phyloP scores from a whole-genome alignment of 176 grass and related monocot genomes.

The Oryza punctata region DNA sequence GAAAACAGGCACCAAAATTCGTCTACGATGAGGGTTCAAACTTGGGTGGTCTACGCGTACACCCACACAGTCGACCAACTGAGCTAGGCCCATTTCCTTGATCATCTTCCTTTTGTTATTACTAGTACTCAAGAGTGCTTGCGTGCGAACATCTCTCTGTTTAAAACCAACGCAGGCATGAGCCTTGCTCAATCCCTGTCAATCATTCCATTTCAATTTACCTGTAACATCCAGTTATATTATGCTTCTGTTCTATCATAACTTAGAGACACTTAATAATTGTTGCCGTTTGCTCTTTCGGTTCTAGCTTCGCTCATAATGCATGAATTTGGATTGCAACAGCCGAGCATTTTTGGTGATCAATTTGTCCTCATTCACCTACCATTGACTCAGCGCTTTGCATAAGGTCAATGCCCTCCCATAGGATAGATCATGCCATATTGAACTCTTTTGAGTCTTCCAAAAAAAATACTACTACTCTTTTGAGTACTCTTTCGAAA shows the following conservation, averaged over 20 bases:
- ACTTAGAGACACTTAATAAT: background rate
- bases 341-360: background rate
- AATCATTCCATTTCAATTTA: background rate
- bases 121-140: too few relatives aligned
- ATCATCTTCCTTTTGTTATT: too few relatives aligned
- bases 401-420: background rate
- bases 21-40: too few relatives aligned
- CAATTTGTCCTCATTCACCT: background rate
- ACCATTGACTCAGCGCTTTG: background rate
- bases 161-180: too few relatives aligned
- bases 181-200: background rate
- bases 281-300: background rate
- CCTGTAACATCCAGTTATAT: background rate
- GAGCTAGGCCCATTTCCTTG: too few relatives aligned
- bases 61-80: too few relatives aligned
- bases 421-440: background rate
- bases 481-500: background rate
- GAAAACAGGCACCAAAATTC: too few relatives aligned
- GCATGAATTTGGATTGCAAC: background rate
- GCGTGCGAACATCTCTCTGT: too few relatives aligned
- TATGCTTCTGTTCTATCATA: background rate
- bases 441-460: background rate
- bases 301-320: background rate
- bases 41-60: too few relatives aligned
- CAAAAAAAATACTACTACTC: too few relatives aligned